Conservation (phyloP, 306 rosid genomes). For the Dryas alaskensis region DNA sequence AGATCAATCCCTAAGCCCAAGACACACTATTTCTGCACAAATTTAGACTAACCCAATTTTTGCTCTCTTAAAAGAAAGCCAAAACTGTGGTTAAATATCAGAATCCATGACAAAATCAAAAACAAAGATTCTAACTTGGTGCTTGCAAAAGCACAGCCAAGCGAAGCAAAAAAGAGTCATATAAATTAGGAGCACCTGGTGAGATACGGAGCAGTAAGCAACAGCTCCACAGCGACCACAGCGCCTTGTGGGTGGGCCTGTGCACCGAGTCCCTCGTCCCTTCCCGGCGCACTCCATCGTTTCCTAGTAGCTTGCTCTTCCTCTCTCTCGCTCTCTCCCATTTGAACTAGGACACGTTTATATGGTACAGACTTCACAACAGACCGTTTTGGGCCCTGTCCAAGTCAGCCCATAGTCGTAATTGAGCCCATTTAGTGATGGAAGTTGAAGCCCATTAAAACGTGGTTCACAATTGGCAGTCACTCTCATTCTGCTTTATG, state of each 20-base stretch:
- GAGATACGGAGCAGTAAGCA: constrained; percentile 75
- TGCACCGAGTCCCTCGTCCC: constrained; percentile 63
- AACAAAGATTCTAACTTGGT: neutral
- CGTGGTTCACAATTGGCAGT: neutral
- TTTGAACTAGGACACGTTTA: neutral
- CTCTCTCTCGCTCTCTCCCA: neutral
- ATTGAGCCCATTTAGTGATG: neutral
- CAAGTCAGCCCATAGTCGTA: neutral
- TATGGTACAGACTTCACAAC: neutral
- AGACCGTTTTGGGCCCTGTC: neutral
- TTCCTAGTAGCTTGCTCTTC: neutral
- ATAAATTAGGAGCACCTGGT: constrained; percentile 48
- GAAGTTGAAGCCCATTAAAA: neutral
- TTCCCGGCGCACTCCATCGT: constrained; percentile 83
- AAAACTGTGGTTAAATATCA: neutral
- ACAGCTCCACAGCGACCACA: constrained; percentile 82
- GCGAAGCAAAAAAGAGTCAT: neutral
- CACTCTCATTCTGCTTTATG: neutral
- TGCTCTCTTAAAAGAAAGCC: neutral
- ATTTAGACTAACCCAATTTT: constrained; percentile 11
- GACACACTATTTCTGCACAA: neutral
- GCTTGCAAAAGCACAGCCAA: neutral
- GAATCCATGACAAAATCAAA: neutral
- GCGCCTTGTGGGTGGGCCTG: constrained; percentile 50
- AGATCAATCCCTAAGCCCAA: neutral